These are phyloP conservation scores for Cladobotryum protrusum DNA, from an alignment of 2,329 filamentous ascomycete species.

Conservation along the genomic window DNA sequence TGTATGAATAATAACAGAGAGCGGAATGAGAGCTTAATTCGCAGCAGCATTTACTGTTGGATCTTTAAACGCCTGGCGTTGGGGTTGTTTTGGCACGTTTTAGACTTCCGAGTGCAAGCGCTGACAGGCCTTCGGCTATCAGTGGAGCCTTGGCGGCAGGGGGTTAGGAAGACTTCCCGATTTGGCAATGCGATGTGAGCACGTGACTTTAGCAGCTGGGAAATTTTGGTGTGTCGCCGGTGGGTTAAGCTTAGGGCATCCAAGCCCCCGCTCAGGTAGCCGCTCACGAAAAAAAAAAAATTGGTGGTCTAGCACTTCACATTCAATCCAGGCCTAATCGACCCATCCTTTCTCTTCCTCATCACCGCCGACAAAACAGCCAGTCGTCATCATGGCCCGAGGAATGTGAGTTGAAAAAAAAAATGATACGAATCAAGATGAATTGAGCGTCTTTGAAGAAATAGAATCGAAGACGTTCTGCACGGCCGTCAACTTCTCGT, in stretches of 20 bases:
- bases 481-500: neutral
- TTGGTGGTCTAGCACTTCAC: slow-evolving; percentile 26
- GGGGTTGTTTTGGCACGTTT: neutral
- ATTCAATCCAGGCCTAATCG: slow-evolving; percentile 18
- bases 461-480: too few species aligned
- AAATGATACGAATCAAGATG: neutral
- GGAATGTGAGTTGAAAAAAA: slow-evolving; percentile 47
- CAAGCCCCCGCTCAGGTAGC: slow-evolving; percentile 24
- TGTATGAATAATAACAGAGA: slow-evolving; percentile 1
- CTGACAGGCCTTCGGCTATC: too few species aligned
- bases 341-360: slow-evolving; percentile 26
- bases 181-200: neutral
- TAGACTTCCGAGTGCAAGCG: too few species aligned
- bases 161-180: too few species aligned
- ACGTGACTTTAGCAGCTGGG: neutral
- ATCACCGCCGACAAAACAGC: slow-evolving; percentile 33
- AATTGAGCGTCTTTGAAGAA: neutral
- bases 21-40: neutral
- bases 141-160: too few species aligned
- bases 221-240: too few species aligned
- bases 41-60: too few species aligned
- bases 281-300: slow-evolving; percentile 24
- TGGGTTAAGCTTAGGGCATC: slow-evolving; percentile 26
- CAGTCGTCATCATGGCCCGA: slow-evolving; percentile 54
- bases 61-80: too few species aligned